Conservation (phyloP, 2,329 filamentous ascomycete genomes). For the Aspergillus glaucus region DNA sequence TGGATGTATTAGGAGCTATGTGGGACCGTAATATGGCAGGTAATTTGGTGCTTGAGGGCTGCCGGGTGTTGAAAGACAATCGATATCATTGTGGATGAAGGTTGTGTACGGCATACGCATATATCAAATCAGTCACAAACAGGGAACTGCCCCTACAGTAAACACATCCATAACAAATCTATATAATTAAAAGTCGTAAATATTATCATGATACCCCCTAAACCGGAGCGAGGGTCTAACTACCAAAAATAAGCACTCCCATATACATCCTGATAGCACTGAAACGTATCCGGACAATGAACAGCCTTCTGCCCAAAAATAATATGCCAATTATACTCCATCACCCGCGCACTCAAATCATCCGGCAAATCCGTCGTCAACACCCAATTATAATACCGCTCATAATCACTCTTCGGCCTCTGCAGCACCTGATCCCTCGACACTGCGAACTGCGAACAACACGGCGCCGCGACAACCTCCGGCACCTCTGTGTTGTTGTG, state of each 20-base stretch:
- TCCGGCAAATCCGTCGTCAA: slow-evolving; percentile 50
- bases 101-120: too few species aligned
- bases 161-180: too few species aligned
- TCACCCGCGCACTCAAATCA: slow-evolving; percentile 51
- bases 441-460: slow-evolving; percentile 62
- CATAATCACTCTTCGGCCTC: slow-evolving; percentile 48
- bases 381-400: slow-evolving; percentile 53
- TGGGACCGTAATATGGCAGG: too few species aligned
- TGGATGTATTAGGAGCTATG: too few species aligned
- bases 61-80: too few species aligned
- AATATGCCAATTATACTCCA: slow-evolving; percentile 62
- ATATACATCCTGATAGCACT: slow-evolving; percentile 59
- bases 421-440: slow-evolving; percentile 46
- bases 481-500: slow-evolving; percentile 39
- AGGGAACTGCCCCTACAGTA: too few species aligned
- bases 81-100: too few species aligned
- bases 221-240: background rate
- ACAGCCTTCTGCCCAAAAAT: slow-evolving; percentile 40
- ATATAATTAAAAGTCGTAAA: background rate
- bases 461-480: slow-evolving; percentile 48
- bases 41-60: too few species aligned
- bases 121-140: too few species aligned
- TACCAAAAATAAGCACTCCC: slow-evolving; percentile 32
- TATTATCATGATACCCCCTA: background rate
- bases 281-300: slow-evolving; percentile 50